Evolutionary conservation across 805 yeast species (phyloP), one percentile per base, ranked within the genome.

Genomic region (Yarrowia sp.): DNA sequence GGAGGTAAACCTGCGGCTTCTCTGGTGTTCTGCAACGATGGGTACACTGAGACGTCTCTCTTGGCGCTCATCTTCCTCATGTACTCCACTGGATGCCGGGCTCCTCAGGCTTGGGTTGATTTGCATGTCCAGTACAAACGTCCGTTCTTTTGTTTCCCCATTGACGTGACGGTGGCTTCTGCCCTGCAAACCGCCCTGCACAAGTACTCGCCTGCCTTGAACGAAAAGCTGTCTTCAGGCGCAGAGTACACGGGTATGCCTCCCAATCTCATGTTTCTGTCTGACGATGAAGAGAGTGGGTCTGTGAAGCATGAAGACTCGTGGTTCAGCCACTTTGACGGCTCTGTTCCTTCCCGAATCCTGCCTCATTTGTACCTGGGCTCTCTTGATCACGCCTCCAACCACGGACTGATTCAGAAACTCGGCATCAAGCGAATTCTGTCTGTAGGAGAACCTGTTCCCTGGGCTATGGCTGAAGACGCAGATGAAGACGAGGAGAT

Each of bases 31-130:
- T 92, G 97, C 74, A 85, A 90, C 1, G 97, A 94, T 78, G 98
- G 98, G 0, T 94, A 93, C 77, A 91, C 97, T 0, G 97, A 92
- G 75, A 89, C 93, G 65, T 87, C 97, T 5, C 82, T 94, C n/a
- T 77, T 93, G 48, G 85, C 86, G 0, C 79, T 91, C 43, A 85
- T 92, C 69, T 93, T 85, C 73, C 72, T 89, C 69, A 89, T 94
- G 69, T 94, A 89, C 77, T 77, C 90, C 1, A 84, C 88, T 67
- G 86, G 89, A 48, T 74, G 86, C 19, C 72, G 84, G 0, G 77
- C 91, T 12, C 87, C 89, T 36, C 87, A 89, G 48, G 93, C 92
- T 0, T 81, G 89, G 70, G 74, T 89, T 19, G 83, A 84, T 70
- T 77, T 91, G 66, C 97, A 92, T 76, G 72, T 75, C 50, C 81